These are phyloP conservation scores for Candida easanensis DNA, from an alignment of 805 yeast species.

Conservation along the genomic window DNA sequence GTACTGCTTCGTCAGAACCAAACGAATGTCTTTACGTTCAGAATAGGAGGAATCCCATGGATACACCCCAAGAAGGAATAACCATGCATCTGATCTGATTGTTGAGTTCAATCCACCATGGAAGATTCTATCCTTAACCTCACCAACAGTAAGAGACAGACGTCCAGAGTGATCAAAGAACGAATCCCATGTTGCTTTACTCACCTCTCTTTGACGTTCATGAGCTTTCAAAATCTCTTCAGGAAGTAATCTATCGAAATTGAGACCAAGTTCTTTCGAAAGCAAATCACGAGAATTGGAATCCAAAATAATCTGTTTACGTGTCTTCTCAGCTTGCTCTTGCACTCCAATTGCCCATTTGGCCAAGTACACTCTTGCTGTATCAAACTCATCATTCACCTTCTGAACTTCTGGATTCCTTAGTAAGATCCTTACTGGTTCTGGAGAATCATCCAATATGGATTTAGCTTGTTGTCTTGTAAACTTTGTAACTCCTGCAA, in stretches of 20 bases:
- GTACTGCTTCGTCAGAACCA: constrained; percentile 59
- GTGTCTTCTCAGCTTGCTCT: constrained; percentile 73
- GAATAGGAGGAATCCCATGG: constrained; percentile 82
- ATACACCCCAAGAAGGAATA: constrained; percentile 74
- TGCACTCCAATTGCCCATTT: constrained; percentile 96
- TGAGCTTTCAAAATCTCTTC: constrained; percentile 54
- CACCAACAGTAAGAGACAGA: constrained; percentile 64
- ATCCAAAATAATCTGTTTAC: constrained; percentile 51
- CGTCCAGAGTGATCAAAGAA: constrained; percentile 81
- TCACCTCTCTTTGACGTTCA: constrained; percentile 66
- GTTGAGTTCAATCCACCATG: constrained; percentile 77
- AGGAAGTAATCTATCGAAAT: constrained; percentile 49
- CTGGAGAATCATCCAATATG: constrained; percentile 57
- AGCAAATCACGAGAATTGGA: constrained; percentile 55
- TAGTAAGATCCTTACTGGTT: constrained; percentile 47
- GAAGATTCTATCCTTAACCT: constrained; percentile 78
- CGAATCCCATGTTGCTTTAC: constrained; percentile 74
- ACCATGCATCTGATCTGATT: constrained; percentile 78
- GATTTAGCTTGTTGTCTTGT: constrained; percentile 65
- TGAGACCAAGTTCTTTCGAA: constrained; percentile 60
- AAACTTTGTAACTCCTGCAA: constrained; percentile 62
- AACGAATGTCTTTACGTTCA: constrained; percentile 60
- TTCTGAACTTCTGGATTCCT: constrained; percentile 76
- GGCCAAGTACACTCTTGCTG: constrained; percentile 88
- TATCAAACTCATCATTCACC: constrained; percentile 87